These are phyloP conservation scores for Trichoderma harzianum DNA, from an alignment of 2,329 filamentous ascomycete species.

Conservation along the genomic window DNA sequence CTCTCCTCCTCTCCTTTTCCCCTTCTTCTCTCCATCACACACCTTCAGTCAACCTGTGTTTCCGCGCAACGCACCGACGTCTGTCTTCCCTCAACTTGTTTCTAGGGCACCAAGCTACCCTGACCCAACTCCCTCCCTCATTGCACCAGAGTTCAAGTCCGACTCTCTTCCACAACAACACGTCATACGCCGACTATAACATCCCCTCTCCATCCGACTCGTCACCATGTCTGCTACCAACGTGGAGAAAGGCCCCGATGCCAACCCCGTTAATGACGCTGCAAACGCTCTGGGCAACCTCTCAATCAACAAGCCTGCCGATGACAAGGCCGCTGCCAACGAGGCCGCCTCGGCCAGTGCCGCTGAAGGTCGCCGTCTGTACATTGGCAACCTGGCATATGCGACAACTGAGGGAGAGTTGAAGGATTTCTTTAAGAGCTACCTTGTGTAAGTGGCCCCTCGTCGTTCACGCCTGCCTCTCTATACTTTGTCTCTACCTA, in stretches of 20 bases:
- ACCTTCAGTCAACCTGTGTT: constrained; percentile 43
- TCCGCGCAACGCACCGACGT: constrained; percentile 47
- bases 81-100: constrained; percentile 42
- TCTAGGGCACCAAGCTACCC: constrained; percentile 93
- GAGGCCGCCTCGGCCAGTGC: constrained; percentile 95
- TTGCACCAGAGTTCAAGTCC: constrained; percentile 65
- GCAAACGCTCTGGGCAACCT: constrained; percentile 71
- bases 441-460: constrained; percentile 83
- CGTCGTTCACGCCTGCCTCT: background rate
- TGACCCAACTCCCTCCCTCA: constrained; percentile 53
- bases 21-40: constrained; percentile 40
- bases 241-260: constrained; percentile 62
- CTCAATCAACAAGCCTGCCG: constrained; percentile 54
- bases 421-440: constrained; percentile 99
- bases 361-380: constrained; percentile 97
- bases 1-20: constrained; percentile 30
- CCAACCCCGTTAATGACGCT: constrained; percentile 72
- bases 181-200: constrained; percentile 45
- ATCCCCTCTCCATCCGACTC: constrained; percentile 40
- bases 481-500: background rate
- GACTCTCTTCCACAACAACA: constrained; percentile 36
- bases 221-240: constrained; percentile 76
- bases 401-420: constrained; percentile 99
- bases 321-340: constrained; percentile 63
- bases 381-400: constrained; percentile 99